A percentile compares a stretch with the other conserved stretches of the same genome.
These are phyloP conservation scores for Diaporthe sp. DNA, from an alignment of 2,329 filamentous ascomycete genomes.

Conservation along the genomic window DNA sequence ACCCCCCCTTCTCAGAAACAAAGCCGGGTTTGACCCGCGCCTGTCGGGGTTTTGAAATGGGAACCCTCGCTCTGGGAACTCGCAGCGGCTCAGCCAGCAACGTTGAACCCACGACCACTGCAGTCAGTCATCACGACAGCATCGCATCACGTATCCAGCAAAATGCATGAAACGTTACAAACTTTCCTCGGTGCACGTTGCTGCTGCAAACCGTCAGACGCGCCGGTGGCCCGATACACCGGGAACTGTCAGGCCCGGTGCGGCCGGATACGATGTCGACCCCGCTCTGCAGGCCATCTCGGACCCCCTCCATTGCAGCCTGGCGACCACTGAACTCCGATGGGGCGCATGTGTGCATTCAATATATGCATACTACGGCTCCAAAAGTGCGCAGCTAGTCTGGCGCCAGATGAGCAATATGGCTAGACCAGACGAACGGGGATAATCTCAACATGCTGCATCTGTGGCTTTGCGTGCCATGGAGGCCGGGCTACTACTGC, in stretches of 20 bases:
- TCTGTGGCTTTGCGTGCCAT: not conserved
- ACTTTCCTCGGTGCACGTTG: not conserved
- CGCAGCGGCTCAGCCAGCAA: not conserved
- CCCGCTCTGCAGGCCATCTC: constrained; percentile 18
- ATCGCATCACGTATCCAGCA: not conserved
- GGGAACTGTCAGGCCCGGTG: not conserved
- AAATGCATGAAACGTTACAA: constrained; percentile 40
- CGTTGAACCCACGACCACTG: not conserved
- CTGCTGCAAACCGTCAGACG: not conserved
- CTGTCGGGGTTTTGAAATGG: not conserved
- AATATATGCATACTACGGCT: constrained; percentile 20
- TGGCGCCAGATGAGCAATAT: not conserved
- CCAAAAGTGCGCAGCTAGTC: not conserved
- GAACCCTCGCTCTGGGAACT: not conserved
- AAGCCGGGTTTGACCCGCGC: not conserved
- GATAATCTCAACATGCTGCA: not conserved
- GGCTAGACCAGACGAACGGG: not conserved
- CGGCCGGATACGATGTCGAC: constrained; percentile 11
- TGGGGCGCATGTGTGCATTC: not conserved
- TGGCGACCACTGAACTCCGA: constrained; percentile 11
- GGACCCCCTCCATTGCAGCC: constrained; percentile 1
- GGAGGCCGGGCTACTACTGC: not conserved
- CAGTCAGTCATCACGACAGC: not conserved
- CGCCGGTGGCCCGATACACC: not conserved
- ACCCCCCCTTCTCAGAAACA: not conserved